Percentiles rank a stretch among this genome's conserved stretches.
phyloP scores from a whole-genome alignment of 805 yeast species.

The Suhomyces pyralidae region DNA sequence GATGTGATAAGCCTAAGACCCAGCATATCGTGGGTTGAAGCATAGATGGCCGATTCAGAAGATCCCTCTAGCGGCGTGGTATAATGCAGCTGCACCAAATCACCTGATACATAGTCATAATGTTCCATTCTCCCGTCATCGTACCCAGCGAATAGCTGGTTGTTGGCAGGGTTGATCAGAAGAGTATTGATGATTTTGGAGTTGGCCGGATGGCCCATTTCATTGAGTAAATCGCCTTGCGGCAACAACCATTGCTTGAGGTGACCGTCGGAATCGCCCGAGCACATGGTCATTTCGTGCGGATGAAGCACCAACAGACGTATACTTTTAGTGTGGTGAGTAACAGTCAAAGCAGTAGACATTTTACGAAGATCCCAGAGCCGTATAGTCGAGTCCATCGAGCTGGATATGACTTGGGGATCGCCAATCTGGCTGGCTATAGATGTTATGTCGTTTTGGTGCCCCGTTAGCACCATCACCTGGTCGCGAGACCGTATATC shows the following conservation, averaged over 20 bases:
- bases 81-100: slow-evolving; percentile 49
- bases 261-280: slow-evolving; percentile 73
- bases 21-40: slow-evolving; percentile 72
- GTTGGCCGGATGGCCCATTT: slow-evolving; percentile 52
- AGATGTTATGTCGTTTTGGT: slow-evolving; percentile 67
- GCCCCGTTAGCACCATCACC: slow-evolving; percentile 78
- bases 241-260: slow-evolving; percentile 84
- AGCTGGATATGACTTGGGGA: slow-evolving; percentile 82
- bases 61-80: slow-evolving; percentile 72
- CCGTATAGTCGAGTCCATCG: slow-evolving; percentile 80
- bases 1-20: slow-evolving; percentile 83
- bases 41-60: slow-evolving; percentile 61
- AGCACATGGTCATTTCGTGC: slow-evolving; percentile 65
- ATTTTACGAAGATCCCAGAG: slow-evolving; percentile 92
- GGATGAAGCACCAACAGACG: slow-evolving; percentile 72
- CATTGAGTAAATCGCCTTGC: slow-evolving; percentile 59
- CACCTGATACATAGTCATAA: slow-evolving; percentile 75
- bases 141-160: slow-evolving; percentile 72
- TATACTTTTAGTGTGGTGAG: slow-evolving; percentile 82
- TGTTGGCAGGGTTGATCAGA: slow-evolving; percentile 57
- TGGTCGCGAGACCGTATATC: slow-evolving; percentile 80
- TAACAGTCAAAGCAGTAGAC: slow-evolving; percentile 62
- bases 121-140: slow-evolving; percentile 78
- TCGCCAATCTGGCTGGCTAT: slow-evolving; percentile 67
- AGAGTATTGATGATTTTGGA: slow-evolving; percentile 63